phyloP scores from a whole-genome alignment of 2,329 filamentous ascomycete genomes.

The Penicillium oxalicum region DNA sequence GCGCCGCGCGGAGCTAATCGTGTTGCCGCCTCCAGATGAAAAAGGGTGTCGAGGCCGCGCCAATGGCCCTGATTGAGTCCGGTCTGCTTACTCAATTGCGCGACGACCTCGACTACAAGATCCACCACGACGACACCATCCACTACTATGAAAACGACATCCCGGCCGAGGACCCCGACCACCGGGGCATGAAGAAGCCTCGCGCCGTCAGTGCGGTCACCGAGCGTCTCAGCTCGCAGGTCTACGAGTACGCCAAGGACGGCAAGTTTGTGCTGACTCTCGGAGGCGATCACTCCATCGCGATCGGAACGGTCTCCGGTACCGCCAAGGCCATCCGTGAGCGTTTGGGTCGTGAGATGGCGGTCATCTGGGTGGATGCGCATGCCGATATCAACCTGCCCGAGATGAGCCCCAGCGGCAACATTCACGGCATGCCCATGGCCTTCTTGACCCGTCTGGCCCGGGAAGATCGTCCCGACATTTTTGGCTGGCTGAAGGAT shows the following conservation, averaged over 20 bases:
- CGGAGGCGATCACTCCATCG: constrained; percentile 93
- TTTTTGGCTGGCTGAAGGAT: constrained; percentile 83
- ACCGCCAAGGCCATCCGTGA: constrained; percentile 81
- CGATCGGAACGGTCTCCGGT: constrained; percentile 86
- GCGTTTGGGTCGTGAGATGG: constrained; percentile 73
- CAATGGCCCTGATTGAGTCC: constrained; percentile 78
- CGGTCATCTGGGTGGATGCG: constrained; percentile 97
- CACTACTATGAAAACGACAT: constrained; percentile 74
- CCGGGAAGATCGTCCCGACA: constrained; percentile 65
- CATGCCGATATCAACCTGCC: constrained; percentile 98
- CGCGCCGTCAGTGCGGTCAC: constrained; percentile 81
- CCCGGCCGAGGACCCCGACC: constrained; percentile 64
- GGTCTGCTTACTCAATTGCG: constrained; percentile 79
- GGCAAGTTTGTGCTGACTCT: constrained; percentile 88
- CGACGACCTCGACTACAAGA: constrained; percentile 79
- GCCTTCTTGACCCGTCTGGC: constrained; percentile 84
- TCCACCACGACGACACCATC: constrained; percentile 75
- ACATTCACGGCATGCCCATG: constrained; percentile 97
- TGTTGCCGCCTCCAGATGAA: constrained; percentile 58
- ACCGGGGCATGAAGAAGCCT: constrained; percentile 93
- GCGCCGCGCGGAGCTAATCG: not conserved
- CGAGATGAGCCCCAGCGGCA: constrained; percentile 81
- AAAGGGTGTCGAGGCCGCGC: constrained; percentile 83
- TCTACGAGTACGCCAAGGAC: constrained; percentile 76
- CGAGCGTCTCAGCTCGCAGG: constrained; percentile 69